These are phyloP conservation scores for Boletus vinaceobasis DNA, from an alignment of 768 basidiomycete genomes.

Conservation along the genomic window DNA sequence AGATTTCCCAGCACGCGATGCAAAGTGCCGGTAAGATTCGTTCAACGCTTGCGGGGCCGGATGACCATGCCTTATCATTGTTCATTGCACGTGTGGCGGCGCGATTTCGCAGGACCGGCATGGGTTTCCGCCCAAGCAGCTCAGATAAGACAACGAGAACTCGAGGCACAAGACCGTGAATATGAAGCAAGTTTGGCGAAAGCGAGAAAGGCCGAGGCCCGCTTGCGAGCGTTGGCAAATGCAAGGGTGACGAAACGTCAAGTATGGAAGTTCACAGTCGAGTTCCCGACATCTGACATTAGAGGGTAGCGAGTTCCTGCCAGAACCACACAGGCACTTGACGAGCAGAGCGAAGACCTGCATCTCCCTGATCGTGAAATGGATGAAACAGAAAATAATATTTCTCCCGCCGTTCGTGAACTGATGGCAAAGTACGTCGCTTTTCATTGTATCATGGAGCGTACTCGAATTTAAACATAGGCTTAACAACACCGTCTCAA, in stretches of 20 bases:
- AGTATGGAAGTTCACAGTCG: slow-evolving; percentile 37
- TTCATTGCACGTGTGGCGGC: not conserved
- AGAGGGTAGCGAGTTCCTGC: slow-evolving; percentile 23
- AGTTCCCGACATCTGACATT: slow-evolving; percentile 1
- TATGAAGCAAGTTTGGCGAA: slow-evolving; percentile 56
- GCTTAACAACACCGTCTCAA: slow-evolving; percentile 9
- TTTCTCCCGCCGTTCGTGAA: slow-evolving; percentile 74
- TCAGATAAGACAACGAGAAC: slow-evolving; percentile 57
- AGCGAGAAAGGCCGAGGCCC: slow-evolving; percentile 63
- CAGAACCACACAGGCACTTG: slow-evolving; percentile 17
- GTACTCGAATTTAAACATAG: slow-evolving; percentile 8
- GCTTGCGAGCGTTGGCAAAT: slow-evolving; percentile 48
- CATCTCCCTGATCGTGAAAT: slow-evolving; percentile 65
- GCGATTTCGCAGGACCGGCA: slow-evolving; percentile 45
- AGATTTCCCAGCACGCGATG: slow-evolving; percentile 37
- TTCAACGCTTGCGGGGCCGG: not conserved
- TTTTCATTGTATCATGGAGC: not conserved
- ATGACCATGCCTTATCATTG: slow-evolving; percentile 24
- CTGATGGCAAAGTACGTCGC: slow-evolving; percentile 70
- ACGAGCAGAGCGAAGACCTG: slow-evolving; percentile 51
- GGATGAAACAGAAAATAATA: slow-evolving; percentile 44
- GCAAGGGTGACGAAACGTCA: slow-evolving; percentile 59
- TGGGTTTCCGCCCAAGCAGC: slow-evolving; percentile 78
- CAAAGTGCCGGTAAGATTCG: slow-evolving; percentile 26
- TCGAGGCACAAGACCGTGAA: slow-evolving; percentile 65